Evolutionary conservation across 306 rosid genomes (phyloP), one percentile per base, ranked within the genome.

Genomic region (Aeschynomene evenia): DNA sequence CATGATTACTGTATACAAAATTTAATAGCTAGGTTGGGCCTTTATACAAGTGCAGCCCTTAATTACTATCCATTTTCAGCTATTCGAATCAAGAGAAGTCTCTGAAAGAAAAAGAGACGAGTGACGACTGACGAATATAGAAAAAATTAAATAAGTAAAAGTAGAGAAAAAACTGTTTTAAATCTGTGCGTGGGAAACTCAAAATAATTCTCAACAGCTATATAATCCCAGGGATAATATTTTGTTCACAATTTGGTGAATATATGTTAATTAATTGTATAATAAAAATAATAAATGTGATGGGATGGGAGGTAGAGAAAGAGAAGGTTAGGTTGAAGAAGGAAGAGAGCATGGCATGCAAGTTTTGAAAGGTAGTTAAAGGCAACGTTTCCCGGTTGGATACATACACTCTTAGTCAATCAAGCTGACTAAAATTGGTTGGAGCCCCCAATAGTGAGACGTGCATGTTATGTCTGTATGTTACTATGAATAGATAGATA

Each of bases 291-390:
- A 56, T 3, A 54, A 19, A 19, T 8, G 1, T 7, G 1, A 7
- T 4, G 9, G 21, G 48, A n/a, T n/a, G n/a, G n/a, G n/a, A 9
- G 39, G 1, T 1, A 29, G 6, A 40, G 28, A n/a, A 39, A 43
- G 56, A 71, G 84, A 85, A 23, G 22, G 88, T 80, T 79, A 63
- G 91, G 86, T 84, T 68, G 58, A 77, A 59, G 51, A 45, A n/a
- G 20, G 21, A n/a, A 45, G 48, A 80, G 66, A n/a, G n/a, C n/a
- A n/a, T n/a, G n/a, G n/a, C n/a, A n/a, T n/a, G 68, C 11, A 31
- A 68, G 75, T 36, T 70, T 61, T 76, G 91, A 84, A 84, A 34
- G 84, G 79, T 81, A 33, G 91, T 69, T 82, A 29, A 78, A 62
- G 23, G 68, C 66, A 67, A 70, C 83, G 69, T 80, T 72, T 11